phyloP scores from a whole-genome alignment of 768 basidiomycete genomes.

The Collybia sp. region DNA sequence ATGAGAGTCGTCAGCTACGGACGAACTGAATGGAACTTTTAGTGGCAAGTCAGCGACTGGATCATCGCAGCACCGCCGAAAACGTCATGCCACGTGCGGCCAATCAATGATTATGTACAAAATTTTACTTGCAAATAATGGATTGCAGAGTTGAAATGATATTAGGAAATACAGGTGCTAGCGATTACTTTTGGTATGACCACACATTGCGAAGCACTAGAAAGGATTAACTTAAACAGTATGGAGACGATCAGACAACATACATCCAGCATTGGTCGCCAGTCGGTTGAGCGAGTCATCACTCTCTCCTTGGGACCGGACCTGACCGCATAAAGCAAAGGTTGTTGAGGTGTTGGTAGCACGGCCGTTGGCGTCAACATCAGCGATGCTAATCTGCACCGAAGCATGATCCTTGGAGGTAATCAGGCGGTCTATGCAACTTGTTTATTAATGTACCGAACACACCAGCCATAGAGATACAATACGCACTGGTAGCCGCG shows the following conservation, averaged over 20 bases:
- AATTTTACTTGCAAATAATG: neutral
- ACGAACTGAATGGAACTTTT: no score
- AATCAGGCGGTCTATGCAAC: constrained; percentile 82
- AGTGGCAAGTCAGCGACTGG: no score
- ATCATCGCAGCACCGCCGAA: no score
- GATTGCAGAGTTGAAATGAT: neutral
- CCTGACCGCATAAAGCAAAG: constrained; percentile 92
- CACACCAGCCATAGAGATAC: neutral
- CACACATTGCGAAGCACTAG: constrained; percentile 95
- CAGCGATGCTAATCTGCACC: constrained; percentile 91
- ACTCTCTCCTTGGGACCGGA: constrained; percentile 92
- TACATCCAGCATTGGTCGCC: constrained; percentile 92
- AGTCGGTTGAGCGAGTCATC: constrained; percentile 96
- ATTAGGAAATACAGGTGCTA: constrained; percentile 2
- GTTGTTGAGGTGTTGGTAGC: constrained; percentile 78
- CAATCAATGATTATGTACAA: no score
- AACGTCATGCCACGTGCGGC: no score
- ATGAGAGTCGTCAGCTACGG: neutral
- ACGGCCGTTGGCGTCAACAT: constrained; percentile 88
- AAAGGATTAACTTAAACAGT: constrained; percentile 3
- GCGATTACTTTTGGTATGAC: constrained; percentile 86
- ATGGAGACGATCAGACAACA: constrained; percentile 29
- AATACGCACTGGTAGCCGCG: constrained; percentile 85
- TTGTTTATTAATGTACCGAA: constrained; percentile 2
- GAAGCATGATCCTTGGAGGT: constrained; percentile 99